These are phyloP conservation scores for Abrus precatorius DNA, from an alignment of 306 rosid genomes.

Conservation along the genomic window DNA sequence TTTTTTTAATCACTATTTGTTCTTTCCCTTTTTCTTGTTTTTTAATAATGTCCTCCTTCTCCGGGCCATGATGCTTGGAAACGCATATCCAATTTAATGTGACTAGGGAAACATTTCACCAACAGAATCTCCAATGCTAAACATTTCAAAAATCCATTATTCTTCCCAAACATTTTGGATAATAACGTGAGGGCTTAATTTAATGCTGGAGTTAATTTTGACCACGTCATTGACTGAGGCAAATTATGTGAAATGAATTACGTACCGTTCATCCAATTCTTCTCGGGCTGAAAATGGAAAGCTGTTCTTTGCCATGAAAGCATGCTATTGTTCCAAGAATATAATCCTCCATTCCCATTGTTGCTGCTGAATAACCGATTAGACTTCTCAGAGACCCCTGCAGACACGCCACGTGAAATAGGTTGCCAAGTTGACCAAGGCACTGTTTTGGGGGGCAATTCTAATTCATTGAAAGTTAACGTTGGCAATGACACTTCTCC, in stretches of 20 bases:
- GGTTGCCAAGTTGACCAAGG: conserved; percentile 37
- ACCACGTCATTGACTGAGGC: too few relatives aligned
- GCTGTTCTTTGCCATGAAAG: conserved; percentile 93
- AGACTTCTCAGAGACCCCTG: conserved; percentile 81
- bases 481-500: conserved; percentile 29
- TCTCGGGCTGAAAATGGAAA: conserved; percentile 88
- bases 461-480: neutral
- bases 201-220: too few relatives aligned
- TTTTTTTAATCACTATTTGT: too few relatives aligned
- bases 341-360: conserved; percentile 27
- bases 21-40: too few relatives aligned
- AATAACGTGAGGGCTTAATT: too few relatives aligned
- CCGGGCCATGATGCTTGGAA: too few relatives aligned
- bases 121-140: too few relatives aligned
- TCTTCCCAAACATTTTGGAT: too few relatives aligned
- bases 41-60: too few relatives aligned
- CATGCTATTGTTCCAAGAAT: conserved; percentile 81
- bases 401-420: conserved; percentile 67
- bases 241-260: neutral
- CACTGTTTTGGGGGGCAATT: neutral
- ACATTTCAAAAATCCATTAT: too few relatives aligned
- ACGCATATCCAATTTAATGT: too few relatives aligned
- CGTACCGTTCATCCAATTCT: conserved; percentile 96
- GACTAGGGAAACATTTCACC: too few relatives aligned
- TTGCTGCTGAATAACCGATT: conserved; percentile 38